A percentile compares a stretch with the other conserved stretches of the same genome.
phyloP scores from a whole-genome alignment of 129 eudicot species.

The Helianthus annuus region DNA sequence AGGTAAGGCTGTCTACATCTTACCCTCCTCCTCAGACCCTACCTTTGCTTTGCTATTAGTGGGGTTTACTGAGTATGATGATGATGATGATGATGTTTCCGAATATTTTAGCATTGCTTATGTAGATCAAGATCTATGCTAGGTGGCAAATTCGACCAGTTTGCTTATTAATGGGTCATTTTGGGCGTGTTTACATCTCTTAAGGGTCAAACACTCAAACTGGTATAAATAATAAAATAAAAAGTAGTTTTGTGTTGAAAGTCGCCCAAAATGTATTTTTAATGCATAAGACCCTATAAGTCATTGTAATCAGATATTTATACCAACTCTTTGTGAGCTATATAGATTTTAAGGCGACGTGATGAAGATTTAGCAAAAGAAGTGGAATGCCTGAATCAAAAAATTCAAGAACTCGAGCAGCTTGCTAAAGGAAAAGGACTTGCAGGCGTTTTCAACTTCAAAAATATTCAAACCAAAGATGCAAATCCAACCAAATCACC shows the following conservation, averaged over 20 bases:
- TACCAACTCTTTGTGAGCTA: slow-evolving; percentile 2
- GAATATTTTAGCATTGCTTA: background rate
- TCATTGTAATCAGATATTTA: background rate
- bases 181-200: background rate
- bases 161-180: background rate
- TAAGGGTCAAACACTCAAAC: background rate
- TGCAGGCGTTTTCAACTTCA: slow-evolving; percentile 64
- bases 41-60: too few relatives aligned
- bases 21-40: too few relatives aligned
- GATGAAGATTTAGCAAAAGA: slow-evolving; percentile 75
- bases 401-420: slow-evolving; percentile 68
- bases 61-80: too few relatives aligned
- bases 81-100: too few relatives aligned
- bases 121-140: slow-evolving; percentile 8
- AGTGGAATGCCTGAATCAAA: slow-evolving; percentile 58
- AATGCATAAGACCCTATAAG: background rate
- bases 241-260: background rate
- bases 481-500: slow-evolving; percentile 46
- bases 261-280: background rate
- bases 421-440: slow-evolving; percentile 66
- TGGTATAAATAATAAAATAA: background rate
- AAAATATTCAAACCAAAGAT: slow-evolving; percentile 36
- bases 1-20: too few relatives aligned
- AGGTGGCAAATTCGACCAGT: background rate
- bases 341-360: slow-evolving; percentile 59